These are phyloP conservation scores for Coemansia sp. DNA, from an alignment of 192 early-diverging fungal species.

Conservation along the genomic window DNA sequence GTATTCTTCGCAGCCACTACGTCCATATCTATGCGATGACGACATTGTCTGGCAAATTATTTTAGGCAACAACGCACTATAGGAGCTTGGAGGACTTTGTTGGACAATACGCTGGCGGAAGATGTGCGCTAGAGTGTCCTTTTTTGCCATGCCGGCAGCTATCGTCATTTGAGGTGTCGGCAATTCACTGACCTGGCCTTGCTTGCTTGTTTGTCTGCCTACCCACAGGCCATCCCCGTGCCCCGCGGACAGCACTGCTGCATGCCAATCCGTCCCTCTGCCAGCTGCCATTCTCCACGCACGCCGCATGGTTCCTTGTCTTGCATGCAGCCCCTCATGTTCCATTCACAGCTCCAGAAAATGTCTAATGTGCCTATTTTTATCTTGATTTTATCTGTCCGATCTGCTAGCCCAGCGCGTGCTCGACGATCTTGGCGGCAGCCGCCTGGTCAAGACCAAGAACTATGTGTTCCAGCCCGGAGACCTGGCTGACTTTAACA, in stretches of 20 bases:
- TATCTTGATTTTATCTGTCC: conserved; percentile 6
- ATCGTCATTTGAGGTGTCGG: background rate
- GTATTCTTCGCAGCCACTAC: background rate
- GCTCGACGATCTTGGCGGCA: conserved; percentile 46
- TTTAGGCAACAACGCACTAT: background rate
- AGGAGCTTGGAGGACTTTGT: background rate
- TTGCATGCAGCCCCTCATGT: background rate
- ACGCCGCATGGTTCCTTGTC: background rate
- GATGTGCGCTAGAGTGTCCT: background rate
- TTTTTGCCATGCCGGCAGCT: background rate
- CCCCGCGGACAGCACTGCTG: background rate
- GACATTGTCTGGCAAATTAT: background rate
- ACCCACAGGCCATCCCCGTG: background rate
- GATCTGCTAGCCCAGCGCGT: conserved; percentile 48
- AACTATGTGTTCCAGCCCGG: conserved; percentile 42
- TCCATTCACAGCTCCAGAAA: background rate
- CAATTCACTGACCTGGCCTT: background rate
- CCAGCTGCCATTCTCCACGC: conserved; percentile 5
- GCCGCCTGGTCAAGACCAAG: conserved; percentile 44
- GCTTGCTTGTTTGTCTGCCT: background rate
- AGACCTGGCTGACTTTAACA: conserved; percentile 53
- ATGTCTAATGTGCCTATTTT: conserved; percentile 1
- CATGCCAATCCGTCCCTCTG: conserved; percentile 7
- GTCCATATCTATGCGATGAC: conserved; percentile 4
- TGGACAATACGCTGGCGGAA: background rate